These are phyloP conservation scores for Botryotinia calthae DNA, from an alignment of 2,329 filamentous ascomycete species.

Conservation along the genomic window DNA sequence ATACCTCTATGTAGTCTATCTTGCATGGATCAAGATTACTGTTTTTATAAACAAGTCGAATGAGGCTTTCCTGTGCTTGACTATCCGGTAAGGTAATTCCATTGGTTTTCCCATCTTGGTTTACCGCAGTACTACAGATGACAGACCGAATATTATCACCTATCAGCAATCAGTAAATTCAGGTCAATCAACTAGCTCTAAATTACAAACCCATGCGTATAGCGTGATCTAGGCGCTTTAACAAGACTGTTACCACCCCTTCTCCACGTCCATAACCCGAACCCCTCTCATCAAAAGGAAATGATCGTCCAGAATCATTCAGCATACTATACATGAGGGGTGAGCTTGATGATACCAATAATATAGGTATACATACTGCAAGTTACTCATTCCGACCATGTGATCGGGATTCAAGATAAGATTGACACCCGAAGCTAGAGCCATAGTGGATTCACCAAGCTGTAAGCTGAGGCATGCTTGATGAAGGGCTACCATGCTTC, in stretches of 20 bases:
- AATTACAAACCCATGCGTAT: slow-evolving; percentile 44
- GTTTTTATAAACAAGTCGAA: slow-evolving; percentile 16
- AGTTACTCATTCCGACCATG: slow-evolving; percentile 3
- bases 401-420: slow-evolving; percentile 41
- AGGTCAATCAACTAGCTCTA: not conserved
- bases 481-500: slow-evolving; percentile 53
- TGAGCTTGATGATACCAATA: slow-evolving; percentile 48
- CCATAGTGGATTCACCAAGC: slow-evolving; percentile 39
- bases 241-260: slow-evolving; percentile 55
- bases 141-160: slow-evolving; percentile 55
- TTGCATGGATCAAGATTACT: slow-evolving; percentile 15
- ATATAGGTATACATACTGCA: slow-evolving; percentile 38
- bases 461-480: slow-evolving; percentile 51
- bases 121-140: slow-evolving; percentile 43
- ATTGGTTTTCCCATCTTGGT: slow-evolving; percentile 53
- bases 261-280: slow-evolving; percentile 64
- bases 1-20: not conserved
- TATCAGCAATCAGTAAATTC: slow-evolving; percentile 1
- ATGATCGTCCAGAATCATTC: slow-evolving; percentile 43
- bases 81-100: slow-evolving; percentile 53
- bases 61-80: slow-evolving; percentile 40
- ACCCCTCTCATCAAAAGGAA: slow-evolving; percentile 55
- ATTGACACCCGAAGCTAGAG: slow-evolving; percentile 26
- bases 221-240: slow-evolving; percentile 59
- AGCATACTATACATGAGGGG: slow-evolving; percentile 49